Conservation (phyloP, 2,329 filamentous ascomycete species). For the Gnomoniopsis smithogilvyi region DNA sequence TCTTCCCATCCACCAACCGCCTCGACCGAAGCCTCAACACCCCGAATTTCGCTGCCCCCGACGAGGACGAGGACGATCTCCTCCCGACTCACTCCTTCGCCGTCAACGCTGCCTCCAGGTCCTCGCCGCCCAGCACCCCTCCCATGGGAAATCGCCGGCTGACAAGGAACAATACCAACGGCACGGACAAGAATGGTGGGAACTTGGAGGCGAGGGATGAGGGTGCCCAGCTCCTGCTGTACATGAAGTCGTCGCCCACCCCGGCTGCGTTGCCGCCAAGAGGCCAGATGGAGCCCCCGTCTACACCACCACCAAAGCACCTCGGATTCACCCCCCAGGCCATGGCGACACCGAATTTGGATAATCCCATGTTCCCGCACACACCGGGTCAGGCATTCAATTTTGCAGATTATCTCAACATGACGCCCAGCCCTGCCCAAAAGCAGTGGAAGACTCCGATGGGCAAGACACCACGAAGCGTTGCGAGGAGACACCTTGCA, state of each 20-base stretch:
- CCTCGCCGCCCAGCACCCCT: conserved; percentile 80
- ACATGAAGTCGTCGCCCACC: conserved; percentile 87
- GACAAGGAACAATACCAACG: conserved; percentile 35
- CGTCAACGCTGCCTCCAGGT: conserved; percentile 48
- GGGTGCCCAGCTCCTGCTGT: conserved; percentile 76
- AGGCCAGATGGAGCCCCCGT: conserved; percentile 64
- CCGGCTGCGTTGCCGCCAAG: conserved; percentile 62
- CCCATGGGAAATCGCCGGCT: conserved; percentile 58
- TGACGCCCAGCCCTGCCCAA: conserved; percentile 93
- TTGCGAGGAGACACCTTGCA: conserved; percentile 73
- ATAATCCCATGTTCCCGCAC: conserved; percentile 61
- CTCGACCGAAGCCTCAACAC: conserved; percentile 62
- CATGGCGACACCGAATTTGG: conserved; percentile 80
- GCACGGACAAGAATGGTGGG: conserved; percentile 42
- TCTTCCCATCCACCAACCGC: conserved; percentile 69
- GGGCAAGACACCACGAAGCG: conserved; percentile 57
- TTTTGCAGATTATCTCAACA: conserved; percentile 95
- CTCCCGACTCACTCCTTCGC: conserved; percentile 75
- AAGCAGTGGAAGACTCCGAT: conserved; percentile 81
- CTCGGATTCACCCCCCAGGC: conserved; percentile 74
- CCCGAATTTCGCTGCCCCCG: conserved; percentile 59
- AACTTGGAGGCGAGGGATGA: conserved; percentile 61
- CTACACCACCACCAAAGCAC: conserved; percentile 72
- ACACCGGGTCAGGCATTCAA: conserved; percentile 86
- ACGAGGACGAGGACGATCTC: conserved; percentile 81